Evolutionary conservation across 345 rosid species (phyloP).

Genomic region (Gossypium rotundifolium): DNA sequence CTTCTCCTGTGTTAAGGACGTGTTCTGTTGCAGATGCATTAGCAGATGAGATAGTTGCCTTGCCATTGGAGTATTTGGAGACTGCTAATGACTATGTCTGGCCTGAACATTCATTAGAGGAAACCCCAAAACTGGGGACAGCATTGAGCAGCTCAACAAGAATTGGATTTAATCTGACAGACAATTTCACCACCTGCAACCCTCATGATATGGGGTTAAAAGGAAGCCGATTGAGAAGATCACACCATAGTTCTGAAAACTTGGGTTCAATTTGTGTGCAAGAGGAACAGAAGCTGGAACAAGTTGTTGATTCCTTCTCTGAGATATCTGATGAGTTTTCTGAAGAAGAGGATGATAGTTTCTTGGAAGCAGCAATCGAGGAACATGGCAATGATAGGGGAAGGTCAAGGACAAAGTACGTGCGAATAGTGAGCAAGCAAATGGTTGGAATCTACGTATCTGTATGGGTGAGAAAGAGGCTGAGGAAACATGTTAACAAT

Average conservation of each 20-base stretch:
- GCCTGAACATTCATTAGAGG: conserved; percentile 81
- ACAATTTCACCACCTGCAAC: conserved; percentile 27
- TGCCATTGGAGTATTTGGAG: conserved; percentile 34
- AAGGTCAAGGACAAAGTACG: conserved; percentile 44
- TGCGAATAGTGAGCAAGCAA: conserved; percentile 90
- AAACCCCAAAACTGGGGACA: conserved; percentile 56
- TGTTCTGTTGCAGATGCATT: conserved; percentile 67
- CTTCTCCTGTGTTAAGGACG: conserved; percentile 69
- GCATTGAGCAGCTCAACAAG: conserved; percentile 67
- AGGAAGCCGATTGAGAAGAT: conserved; percentile 47
- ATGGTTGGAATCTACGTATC: conserved; percentile 97
- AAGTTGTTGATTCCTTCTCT: conserved; percentile 26
- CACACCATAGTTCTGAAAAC: conserved; percentile 61
- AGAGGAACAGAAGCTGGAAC: conserved; percentile 34
- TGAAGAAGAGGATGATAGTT: conserved; percentile 47
- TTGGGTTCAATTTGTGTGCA: conserved; percentile 38
- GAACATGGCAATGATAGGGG: conserved; percentile 17
- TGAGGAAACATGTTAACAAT: conserved; percentile 84
- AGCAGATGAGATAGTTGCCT: conserved; percentile 42
- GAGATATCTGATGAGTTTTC: conserved; percentile 33
- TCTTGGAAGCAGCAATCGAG: conserved; percentile 30
- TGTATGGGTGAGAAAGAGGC: conserved; percentile 76
- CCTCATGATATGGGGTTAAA: conserved; percentile 27
- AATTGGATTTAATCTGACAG: conserved; percentile 44
- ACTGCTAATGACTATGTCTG: conserved; percentile 31